A percentile compares a stretch with the other conserved stretches of the same genome.
Conservation (phyloP, 163 green algal genomes). For the Prototheca stagnorum region DNA sequence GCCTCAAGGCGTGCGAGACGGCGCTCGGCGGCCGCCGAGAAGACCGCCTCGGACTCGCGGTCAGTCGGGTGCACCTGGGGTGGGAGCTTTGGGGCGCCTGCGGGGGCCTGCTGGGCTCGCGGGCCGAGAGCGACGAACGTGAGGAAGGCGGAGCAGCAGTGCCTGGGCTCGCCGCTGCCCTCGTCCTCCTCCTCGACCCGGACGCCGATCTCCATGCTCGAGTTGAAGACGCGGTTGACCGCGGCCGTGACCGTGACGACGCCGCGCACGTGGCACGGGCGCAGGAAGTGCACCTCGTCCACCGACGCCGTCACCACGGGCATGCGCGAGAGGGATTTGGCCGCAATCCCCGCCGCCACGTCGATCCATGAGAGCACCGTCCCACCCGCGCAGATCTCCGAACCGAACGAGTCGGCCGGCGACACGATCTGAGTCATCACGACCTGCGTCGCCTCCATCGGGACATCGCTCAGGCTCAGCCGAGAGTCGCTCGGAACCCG, state of each 20-base stretch:
- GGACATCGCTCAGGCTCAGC: slow-evolving; percentile 8
- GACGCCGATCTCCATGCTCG: slow-evolving; percentile 55
- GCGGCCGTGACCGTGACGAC: slow-evolving; percentile 60
- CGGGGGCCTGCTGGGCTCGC: no score
- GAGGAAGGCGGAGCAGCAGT: slow-evolving; percentile 75
- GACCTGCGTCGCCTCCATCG: slow-evolving; percentile 49
- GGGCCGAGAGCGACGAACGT: slow-evolving; percentile 52
- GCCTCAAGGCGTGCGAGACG: slow-evolving; percentile 26
- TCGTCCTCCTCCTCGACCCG: slow-evolving; percentile 65
- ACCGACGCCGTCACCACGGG: slow-evolving; percentile 62
- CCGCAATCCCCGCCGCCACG: slow-evolving; percentile 54
- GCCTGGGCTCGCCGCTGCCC: slow-evolving; percentile 39
- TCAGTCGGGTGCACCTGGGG: no score
- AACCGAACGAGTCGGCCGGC: slow-evolving; percentile 28
- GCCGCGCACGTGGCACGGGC: slow-evolving; percentile 33
- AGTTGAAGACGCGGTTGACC: slow-evolving; percentile 62
- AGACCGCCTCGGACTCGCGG: slow-evolving; percentile 16
- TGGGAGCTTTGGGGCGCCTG: slow-evolving; percentile 3
- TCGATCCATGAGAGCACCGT: slow-evolving; percentile 68
- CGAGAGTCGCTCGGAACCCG: background rate
- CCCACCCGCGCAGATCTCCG: slow-evolving; percentile 54
- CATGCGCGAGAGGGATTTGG: slow-evolving; percentile 54
- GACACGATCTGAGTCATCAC: slow-evolving; percentile 59
- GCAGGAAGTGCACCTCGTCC: slow-evolving; percentile 68
- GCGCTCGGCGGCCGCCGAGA: slow-evolving; percentile 25